These are phyloP conservation scores for Curvularia lunata DNA, from an alignment of 2,329 filamentous ascomycete genomes.

Conservation along the genomic window DNA sequence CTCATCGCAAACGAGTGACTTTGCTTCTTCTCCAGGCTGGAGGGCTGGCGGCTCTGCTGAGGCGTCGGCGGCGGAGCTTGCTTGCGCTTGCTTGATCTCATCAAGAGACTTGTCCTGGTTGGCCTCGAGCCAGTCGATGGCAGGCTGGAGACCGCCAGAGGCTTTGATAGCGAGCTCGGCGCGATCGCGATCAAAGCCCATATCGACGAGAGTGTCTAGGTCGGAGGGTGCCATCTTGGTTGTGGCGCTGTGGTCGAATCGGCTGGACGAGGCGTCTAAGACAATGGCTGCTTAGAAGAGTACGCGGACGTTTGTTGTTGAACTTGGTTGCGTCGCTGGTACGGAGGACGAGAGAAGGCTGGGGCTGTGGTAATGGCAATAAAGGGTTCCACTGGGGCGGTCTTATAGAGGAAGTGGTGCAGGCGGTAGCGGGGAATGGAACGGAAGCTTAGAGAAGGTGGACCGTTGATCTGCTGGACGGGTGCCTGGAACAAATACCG, in stretches of 20 bases:
- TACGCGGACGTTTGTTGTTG: conserved; percentile 7
- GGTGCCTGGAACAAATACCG: not conserved
- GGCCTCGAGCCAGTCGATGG: conserved; percentile 92
- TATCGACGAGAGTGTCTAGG: conserved; percentile 66
- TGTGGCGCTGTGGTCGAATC: conserved; percentile 11
- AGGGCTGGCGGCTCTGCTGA: conserved; percentile 67
- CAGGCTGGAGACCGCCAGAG: conserved; percentile 79
- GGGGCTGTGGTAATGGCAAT: not conserved
- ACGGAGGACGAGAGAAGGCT: not conserved
- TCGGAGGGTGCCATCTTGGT: conserved; percentile 59
- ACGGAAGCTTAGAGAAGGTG: conserved; percentile 22
- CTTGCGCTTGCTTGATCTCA: conserved; percentile 67
- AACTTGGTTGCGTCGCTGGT: not conserved
- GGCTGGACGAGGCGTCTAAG: conserved; percentile 10
- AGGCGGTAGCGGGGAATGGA: conserved; percentile 22
- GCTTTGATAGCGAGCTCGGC: conserved; percentile 85
- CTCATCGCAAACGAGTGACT: conserved; percentile 90
- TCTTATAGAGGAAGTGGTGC: conserved; percentile 11
- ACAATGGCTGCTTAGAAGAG: not conserved
- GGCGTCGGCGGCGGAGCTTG: conserved; percentile 39
- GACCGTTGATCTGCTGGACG: conserved; percentile 17
- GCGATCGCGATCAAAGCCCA: conserved; percentile 82
- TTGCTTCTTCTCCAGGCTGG: conserved; percentile 72
- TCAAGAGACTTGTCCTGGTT: conserved; percentile 89
- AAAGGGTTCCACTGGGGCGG: conserved; percentile 10